These are phyloP conservation scores for Vitis riparia DNA, from an alignment of 164 flowering plant genomes.

Conservation along the genomic window DNA sequence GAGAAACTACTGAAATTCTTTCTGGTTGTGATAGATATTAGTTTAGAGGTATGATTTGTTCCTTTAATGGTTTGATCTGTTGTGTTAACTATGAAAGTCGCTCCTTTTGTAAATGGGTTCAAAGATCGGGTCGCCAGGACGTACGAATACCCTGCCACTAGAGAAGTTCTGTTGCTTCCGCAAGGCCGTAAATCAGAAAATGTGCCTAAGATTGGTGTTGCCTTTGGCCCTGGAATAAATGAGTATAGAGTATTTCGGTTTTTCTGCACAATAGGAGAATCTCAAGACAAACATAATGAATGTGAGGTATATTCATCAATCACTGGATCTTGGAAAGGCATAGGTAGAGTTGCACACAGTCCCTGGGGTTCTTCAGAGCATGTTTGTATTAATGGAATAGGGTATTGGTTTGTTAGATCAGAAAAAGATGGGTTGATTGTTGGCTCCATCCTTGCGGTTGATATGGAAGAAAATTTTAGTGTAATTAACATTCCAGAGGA, in stretches of 20 bases:
- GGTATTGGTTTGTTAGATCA: constrained; percentile 6
- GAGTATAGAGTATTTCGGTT: constrained; percentile 24
- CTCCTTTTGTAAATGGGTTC: background rate
- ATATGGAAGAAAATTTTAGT: no score
- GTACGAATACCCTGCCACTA: constrained; percentile 17
- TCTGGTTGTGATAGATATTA: background rate
- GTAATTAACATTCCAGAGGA: no score
- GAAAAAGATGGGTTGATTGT: background rate
- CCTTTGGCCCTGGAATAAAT: constrained; percentile 10
- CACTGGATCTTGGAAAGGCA: constrained; percentile 10
- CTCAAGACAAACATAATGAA: no score
- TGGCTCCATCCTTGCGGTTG: background rate
- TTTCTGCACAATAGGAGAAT: constrained; percentile 4
- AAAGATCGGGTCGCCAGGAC: background rate
- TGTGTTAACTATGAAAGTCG: background rate
- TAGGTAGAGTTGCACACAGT: background rate
- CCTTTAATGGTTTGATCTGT: constrained; percentile 19
- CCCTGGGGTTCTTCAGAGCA: background rate
- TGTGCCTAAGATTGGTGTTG: constrained; percentile 12
- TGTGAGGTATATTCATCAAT: constrained; percentile 10
- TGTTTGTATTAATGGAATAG: constrained; percentile 7
- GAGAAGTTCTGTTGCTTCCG: constrained; percentile 17
- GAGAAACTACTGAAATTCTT: background rate
- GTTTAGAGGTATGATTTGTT: constrained; percentile 6
- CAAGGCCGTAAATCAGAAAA: background rate